Conservation (phyloP, 345 rosid species). For the Linum usitatissimum region DNA sequence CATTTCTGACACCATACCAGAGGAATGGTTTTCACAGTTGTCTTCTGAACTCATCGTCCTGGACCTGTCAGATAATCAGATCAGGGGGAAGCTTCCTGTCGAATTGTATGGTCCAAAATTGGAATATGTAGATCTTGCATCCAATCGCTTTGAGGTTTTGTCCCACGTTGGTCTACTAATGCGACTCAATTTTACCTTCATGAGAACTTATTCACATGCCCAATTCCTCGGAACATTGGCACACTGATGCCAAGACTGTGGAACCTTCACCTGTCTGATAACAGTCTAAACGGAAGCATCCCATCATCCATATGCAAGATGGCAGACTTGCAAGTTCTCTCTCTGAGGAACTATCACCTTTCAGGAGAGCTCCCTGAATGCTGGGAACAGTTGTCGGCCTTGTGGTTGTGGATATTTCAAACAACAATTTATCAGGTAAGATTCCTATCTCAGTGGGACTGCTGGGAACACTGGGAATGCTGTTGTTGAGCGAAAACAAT, state of each 20-base stretch:
- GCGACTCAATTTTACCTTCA: background rate
- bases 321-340: background rate
- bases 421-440: slow-evolving; percentile 14
- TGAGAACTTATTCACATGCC: background rate
- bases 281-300: slow-evolving; percentile 3
- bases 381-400: background rate
- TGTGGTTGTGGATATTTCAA: slow-evolving; percentile 10
- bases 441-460: slow-evolving; percentile 15
- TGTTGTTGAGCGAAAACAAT: slow-evolving; percentile 13
- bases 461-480: slow-evolving; percentile 1
- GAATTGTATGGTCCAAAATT: background rate
- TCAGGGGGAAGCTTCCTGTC: slow-evolving; percentile 15
- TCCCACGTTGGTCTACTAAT: slow-evolving; percentile 1
- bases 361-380: slow-evolving; percentile 9
- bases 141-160: slow-evolving; percentile 2
- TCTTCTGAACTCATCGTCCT: slow-evolving; percentile 1
- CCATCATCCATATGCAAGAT: background rate
- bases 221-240: background rate
- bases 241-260: background rate
- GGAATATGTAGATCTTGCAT: background rate
- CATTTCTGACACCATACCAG: slow-evolving; percentile 14
- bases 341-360: slow-evolving; percentile 3
- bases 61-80: slow-evolving; percentile 11
- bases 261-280: slow-evolving; percentile 3
- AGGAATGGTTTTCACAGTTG: slow-evolving; percentile 15